Evolutionary conservation across 2,329 filamentous ascomycete species (phyloP).

Genomic region (Aureobasidium vineae): DNA sequence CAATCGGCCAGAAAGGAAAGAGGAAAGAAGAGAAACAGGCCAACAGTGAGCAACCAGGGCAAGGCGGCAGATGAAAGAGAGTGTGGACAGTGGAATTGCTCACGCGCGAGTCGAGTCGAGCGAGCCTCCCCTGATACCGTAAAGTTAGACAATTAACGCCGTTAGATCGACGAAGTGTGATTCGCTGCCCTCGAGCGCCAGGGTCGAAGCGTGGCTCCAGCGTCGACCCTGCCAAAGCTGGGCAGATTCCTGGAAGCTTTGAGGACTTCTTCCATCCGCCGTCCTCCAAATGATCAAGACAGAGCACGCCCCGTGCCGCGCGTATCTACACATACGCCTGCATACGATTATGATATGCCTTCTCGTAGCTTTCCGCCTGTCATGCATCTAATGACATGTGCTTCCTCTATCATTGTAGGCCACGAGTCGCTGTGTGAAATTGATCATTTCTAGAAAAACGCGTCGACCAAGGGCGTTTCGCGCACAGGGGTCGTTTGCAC

Average conservation of each 20-base stretch:
- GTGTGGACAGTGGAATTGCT: constrained; percentile 11
- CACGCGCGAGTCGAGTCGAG: constrained; percentile 19
- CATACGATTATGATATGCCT: not conserved
- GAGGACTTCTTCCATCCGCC: not conserved
- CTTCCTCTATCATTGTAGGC: not conserved
- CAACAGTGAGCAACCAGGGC: not conserved
- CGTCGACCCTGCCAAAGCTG: not conserved
- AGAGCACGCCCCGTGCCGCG: constrained; percentile 1
- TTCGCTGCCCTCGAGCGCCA: not conserved
- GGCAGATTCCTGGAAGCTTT: constrained; percentile 11
- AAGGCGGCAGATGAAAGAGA: not conserved
- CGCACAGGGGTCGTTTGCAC: constrained; percentile 6
- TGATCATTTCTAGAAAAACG: constrained; percentile 17
- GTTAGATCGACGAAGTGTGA: not conserved
- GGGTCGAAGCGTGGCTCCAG: not conserved
- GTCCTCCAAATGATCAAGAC: not conserved
- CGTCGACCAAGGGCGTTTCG: not conserved
- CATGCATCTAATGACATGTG: not conserved
- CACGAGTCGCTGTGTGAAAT: not conserved
- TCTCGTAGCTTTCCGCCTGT: not conserved
- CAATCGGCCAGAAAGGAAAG: constrained; percentile 2
- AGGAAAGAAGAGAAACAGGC: not conserved
- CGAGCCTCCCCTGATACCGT: constrained; percentile 21
- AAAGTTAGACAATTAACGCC: constrained; percentile 21
- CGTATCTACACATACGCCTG: not conserved